Evolutionary conservation across 164 flowering plant genomes (phyloP), one percentile per base, ranked within the genome.

Genomic region (Chloranthus sessilifolius): DNA sequence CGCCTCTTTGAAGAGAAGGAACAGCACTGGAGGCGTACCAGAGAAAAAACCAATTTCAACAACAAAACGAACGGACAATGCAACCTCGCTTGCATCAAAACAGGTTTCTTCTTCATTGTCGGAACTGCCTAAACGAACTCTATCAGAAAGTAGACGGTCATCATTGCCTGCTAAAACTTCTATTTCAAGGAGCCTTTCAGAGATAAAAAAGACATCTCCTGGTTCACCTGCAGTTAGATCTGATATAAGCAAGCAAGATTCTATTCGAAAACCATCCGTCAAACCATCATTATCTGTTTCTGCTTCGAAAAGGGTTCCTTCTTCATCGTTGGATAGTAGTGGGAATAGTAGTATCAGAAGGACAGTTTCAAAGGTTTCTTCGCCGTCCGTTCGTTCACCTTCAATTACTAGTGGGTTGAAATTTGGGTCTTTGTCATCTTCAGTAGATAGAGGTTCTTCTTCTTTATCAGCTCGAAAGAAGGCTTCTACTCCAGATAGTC

Each of bases 1-100:
- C 10, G 68, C 53, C 54, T 61, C 81, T 0, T 69, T 52, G 37
- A 54, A 58, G 43, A 78, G 97, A 61, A 73, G 95, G 60, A 85
- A 68, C 55, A 94, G 99, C 71, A 81, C 89, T n/a, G 99, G 89
- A 7, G 88, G 92, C 3, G 46, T 82, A 52, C 57, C 69, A 2
- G 84, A 73, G 64, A 83, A 74, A 4, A 63, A 34, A 9, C 43
- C 77, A 17, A 14, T 45, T 4, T 4, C 65, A 0, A 76, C 53
- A 20, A 22, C 23, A 25, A 15, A 12, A 17, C 31, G 15, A 9
- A 20, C 9, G 11, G 24, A 29, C 23, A 27, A 47, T 53, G 64
- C 24, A 22, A 38, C 39, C 36, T 23, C 73, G 1, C 43, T 25
- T 30, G 34, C 56, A 0, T 64, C 61, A 5, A 80, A 59, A 48